Base-by-base conservation (phyloP, 1,139 yeast genomes). In the Debaryomyces sp. region DNA sequence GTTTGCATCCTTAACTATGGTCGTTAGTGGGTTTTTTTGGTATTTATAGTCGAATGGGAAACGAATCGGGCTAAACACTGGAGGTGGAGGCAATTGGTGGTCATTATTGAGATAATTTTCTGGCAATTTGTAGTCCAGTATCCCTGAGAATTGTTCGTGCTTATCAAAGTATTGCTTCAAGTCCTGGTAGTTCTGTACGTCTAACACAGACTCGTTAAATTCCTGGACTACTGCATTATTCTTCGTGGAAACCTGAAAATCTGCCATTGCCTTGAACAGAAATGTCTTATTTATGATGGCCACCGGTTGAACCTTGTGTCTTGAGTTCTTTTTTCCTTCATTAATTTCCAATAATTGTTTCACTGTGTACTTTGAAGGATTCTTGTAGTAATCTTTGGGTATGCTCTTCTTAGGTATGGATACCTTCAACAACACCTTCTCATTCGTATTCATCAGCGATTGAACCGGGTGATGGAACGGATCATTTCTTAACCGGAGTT, bases 191-290 rank as follows among this genome's bases (percentile, higher is more conserved):
- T 67, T 64, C 21, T 59, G 57, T 27, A 64, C 60, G 34, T 64
- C 53, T 6, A 70, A 54, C 12, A 72, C 54, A 5, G 57, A 48
- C 10, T 61, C 52, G 43, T 68, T 66, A 51, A 70, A 68, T 12
- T 67, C 66, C 50, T 73, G 76, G 9, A 66, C 67, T 54, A 83
- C 75, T 1, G 71, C 61, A 12, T 88, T 86, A 54, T 81, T 77
- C 47, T 78, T 80, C 17, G 92, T 81, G 30, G 80, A 71, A 52
- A 82, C 80, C 63, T 92, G 99, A 63, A 90, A 94, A 67, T 94
- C 99, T 1, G 94, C 84, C 75, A 94, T 82, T 50, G 89, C 90
- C 56, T 96, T 80, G 64, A 92, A 94, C 56, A 89, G 81, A 59
- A 84, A 87, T 15, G 87, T 87, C 51, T 83, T 81, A 56, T 84